Base-by-base conservation (phyloP, 345 rosid genomes). In the Moricandia arvensis region DNA sequence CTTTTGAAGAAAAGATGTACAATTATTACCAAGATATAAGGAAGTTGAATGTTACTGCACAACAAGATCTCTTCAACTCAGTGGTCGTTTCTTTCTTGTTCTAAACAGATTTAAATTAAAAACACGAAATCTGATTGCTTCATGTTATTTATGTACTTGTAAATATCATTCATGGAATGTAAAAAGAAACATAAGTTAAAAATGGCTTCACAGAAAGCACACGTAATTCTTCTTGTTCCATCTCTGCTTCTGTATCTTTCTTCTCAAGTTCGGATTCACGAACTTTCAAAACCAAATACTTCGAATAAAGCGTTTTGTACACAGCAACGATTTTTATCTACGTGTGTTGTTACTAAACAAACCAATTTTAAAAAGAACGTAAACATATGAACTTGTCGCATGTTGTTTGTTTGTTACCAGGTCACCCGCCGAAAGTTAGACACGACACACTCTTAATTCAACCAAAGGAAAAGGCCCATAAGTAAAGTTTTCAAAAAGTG, bases 191-290 rank as follows among this genome's bases (percentile, higher is more conserved):
- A n/a, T n/a, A n/a, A n/a, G n/a, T n/a, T n/a, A n/a, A n/a, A n/a
- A n/a, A n/a, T n/a, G n/a, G n/a, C n/a, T n/a, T n/a, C n/a, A n/a
- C n/a, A n/a, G n/a, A n/a, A n/a, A n/a, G n/a, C n/a, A n/a, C n/a
- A n/a, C n/a, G n/a, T n/a, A n/a, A n/a, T n/a, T n/a, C 53, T 4
- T 61, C 49, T 72, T 49, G 61, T 72, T 51, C 21, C 59, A 59
- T 43, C 45, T 59, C 8, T 59, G 66, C 66, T 71, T 31, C 31
- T 71, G 2, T 59, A 43, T 30, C 45, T 60, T 18, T 71, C 75
- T 71, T 59, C 59, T 30, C 75, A 43, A 59, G 59, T 30, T 43
- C 45, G 35, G 35, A 31, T 7, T 31, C 35, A 31, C 35, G 35
- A 31, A 31, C 35, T 31, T 31, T 31, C 35, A 31, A 31, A 31